Base-by-base conservation (phyloP, 257 asterid genomes). In the Anisodus acutangulus region DNA sequence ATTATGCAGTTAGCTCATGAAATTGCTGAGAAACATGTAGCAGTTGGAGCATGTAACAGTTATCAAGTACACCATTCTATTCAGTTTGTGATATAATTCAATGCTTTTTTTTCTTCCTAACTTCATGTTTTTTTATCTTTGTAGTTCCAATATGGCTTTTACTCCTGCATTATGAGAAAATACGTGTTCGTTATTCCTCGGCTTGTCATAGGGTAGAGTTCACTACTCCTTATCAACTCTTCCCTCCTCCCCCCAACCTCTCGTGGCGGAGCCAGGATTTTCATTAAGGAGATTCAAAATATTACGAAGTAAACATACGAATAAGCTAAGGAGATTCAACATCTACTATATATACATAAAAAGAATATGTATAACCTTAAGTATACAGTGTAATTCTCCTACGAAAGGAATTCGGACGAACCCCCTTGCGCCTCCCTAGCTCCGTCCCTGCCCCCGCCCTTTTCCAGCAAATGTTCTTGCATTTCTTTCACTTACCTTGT, bases 131-230 rank as follows among this genome's bases (percentile, higher is more conserved):
- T 53, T 53, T 68, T 1, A 31, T 66, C 80, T 37, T 60, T 85
- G 45, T 79, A 96, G 99, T 90, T 93, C 59, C 95, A 92, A 89
- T 97, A 92, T 85, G 98, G 97, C 80, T 91, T 95, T 17, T 87
- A 91, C 84, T 97, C 99, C 26, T 97, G 99, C 91, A 95, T 97
- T 10, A 97, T 97, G 99, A 98, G 97, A 62, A 87, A 88, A 89
- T 90, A 92, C 68, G 67, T 86, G 8, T 97, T 88, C 19, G 91
- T 95, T 41, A 80, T 92, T 49, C 99, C 99, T 8, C 89, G 99
- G 87, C 98, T 97, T 79, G 41, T 97, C 81, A 91, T 97, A 72
- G 98, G 98, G 99, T 93, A 91, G 45, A 47, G 41, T 49, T 11
- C 80, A 47, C 19, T 74, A 47, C 80, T 74, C 19, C 60, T 66